Conservation (phyloP, 805 yeast species). For the Saccharomycopsis babjevae region DNA sequence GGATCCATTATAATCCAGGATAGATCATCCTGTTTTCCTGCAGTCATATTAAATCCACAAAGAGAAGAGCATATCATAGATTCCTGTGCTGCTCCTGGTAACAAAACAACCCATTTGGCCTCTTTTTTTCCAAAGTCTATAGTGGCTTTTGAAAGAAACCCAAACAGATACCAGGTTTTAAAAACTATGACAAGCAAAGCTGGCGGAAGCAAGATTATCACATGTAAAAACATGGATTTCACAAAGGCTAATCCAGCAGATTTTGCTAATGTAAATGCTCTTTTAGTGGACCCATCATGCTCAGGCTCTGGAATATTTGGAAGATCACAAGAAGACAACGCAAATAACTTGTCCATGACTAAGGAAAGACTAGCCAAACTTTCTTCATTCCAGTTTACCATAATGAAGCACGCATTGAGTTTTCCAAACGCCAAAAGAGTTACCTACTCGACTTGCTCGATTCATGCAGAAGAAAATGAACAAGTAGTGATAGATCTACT, state of each 20-base stretch:
- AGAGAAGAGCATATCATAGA: constrained; percentile 66
- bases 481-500: constrained; percentile 76
- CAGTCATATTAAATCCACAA: constrained; percentile 58
- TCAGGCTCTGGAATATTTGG: constrained; percentile 98
- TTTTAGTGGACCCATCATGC: constrained; percentile 93
- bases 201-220: constrained; percentile 41
- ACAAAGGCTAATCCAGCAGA: constrained; percentile 49
- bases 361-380: constrained; percentile 55
- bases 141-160: constrained; percentile 83
- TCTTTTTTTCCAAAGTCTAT: constrained; percentile 43
- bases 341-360: constrained; percentile 1
- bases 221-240: constrained; percentile 45
- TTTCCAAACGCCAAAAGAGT: constrained; percentile 71
- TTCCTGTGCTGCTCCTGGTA: constrained; percentile 98
- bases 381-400: constrained; percentile 77
- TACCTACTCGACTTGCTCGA: constrained; percentile 92
- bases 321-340: constrained; percentile 48
- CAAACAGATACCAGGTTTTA: constrained; percentile 56
- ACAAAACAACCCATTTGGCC: constrained; percentile 90
- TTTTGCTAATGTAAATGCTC: constrained; percentile 58
- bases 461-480: constrained; percentile 91
- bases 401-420: constrained; percentile 77
- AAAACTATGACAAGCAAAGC: constrained; percentile 74
- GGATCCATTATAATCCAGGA: constrained; percentile 90
- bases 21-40: constrained; percentile 95